phyloP scores from a whole-genome alignment of 805 yeast species.

The Middelhovenomyces tepae region DNA sequence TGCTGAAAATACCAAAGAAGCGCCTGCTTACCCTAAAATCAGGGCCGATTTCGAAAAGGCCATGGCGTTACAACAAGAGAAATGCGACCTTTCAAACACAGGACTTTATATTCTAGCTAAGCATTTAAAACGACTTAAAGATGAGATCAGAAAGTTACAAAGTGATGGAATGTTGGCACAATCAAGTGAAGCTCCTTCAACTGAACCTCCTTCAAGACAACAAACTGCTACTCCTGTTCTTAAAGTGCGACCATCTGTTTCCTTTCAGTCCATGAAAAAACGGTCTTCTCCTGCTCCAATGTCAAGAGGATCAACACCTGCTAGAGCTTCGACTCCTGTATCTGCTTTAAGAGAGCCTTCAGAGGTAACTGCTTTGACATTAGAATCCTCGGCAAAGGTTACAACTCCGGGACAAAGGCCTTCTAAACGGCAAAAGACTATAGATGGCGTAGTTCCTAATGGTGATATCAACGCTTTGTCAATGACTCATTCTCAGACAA shows the following conservation, averaged over 20 bases:
- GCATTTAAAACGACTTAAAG: conserved; percentile 64
- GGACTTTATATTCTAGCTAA: conserved; percentile 69
- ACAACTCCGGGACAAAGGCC: too few species aligned
- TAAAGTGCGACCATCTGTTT: not conserved
- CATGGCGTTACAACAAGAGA: conserved; percentile 61
- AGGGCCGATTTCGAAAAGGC: conserved; percentile 57
- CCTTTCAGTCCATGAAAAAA: too few species aligned
- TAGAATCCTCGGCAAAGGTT: too few species aligned
- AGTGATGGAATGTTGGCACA: conserved; percentile 68
- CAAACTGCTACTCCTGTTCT: not conserved
- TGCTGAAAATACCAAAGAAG: conserved; percentile 75
- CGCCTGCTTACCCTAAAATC: conserved; percentile 52
- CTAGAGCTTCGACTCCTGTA: not conserved
- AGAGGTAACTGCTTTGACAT: conserved; percentile 15
- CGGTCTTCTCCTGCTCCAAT: conserved; percentile 9
- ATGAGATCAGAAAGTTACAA: conserved; percentile 67
- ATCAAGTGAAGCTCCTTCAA: conserved; percentile 11
- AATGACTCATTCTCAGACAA: not conserved
- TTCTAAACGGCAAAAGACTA: conserved; percentile 14
- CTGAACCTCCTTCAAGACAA: conserved; percentile 9
- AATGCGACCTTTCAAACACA: conserved; percentile 71
- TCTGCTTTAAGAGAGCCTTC: not conserved
- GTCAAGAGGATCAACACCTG: conserved; percentile 14
- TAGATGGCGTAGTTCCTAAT: too few species aligned
- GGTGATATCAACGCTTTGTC: conserved; percentile 2